Conservation (phyloP, 2,329 filamentous ascomycete species). For the Xylaria sp. region DNA sequence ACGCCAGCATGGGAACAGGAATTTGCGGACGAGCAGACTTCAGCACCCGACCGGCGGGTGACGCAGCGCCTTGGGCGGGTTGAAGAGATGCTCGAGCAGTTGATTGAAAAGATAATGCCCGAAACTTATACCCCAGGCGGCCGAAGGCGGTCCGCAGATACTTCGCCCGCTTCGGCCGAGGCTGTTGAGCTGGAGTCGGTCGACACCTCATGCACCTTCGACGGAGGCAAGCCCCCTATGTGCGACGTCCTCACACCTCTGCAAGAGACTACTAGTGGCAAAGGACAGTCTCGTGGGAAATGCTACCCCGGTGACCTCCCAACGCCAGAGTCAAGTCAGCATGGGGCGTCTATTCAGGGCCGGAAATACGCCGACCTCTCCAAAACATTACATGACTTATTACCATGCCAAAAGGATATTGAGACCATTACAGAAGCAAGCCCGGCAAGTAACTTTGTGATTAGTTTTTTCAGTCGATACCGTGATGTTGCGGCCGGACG, state of each 20-base stretch:
- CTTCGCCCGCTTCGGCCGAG: constrained; percentile 35
- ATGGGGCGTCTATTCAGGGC: constrained; percentile 30
- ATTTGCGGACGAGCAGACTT: constrained; percentile 46
- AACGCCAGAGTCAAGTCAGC: constrained; percentile 28
- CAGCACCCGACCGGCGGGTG: constrained; percentile 46
- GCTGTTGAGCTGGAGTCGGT: constrained; percentile 38
- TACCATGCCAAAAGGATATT: constrained; percentile 45
- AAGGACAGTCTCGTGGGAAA: neutral
- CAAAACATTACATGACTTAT: constrained; percentile 40
- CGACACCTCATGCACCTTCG: constrained; percentile 39
- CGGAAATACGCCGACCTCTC: constrained; percentile 43
- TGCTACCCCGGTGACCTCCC: constrained; percentile 19
- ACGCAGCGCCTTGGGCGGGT: constrained; percentile 52
- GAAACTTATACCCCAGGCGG: constrained; percentile 32
- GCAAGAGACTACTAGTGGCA: neutral
- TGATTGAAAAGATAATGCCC: constrained; percentile 48
- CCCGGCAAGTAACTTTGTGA: constrained; percentile 38
- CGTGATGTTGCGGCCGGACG: constrained; percentile 36
- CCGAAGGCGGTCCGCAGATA: constrained; percentile 34
- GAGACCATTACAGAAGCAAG: constrained; percentile 39
- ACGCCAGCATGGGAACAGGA: constrained; percentile 34
- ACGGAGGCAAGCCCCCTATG: constrained; percentile 39
- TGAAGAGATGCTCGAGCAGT: constrained; percentile 53
- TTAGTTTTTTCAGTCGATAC: constrained; percentile 38
- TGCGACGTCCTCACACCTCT: constrained; percentile 37